Evolutionary conservation across 768 basidiomycete species (phyloP), one percentile per base, ranked within the genome.

Genomic region (Pleurotus tuber-regium): DNA sequence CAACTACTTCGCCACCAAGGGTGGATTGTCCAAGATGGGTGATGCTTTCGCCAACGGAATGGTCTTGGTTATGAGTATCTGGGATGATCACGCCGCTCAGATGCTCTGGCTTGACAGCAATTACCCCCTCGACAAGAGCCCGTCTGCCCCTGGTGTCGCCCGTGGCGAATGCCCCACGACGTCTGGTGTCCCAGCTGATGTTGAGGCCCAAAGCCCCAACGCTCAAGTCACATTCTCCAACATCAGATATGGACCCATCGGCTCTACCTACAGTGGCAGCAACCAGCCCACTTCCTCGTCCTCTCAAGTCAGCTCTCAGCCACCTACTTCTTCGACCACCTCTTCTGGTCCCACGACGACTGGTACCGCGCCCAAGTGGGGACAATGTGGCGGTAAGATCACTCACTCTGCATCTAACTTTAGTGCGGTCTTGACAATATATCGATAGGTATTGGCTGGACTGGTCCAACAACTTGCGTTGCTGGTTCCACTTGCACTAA

Each of bases 91-190:
- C 61, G 60, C 61, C 25, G 71, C 64, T 7, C 59, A 63, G 54
- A 73, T 74, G 72, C 65, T 70, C 55, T 74, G 72, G 63, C 68
- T 73, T 59, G 71, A 73, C 63, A 58, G 63, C 55, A 63, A 63
- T 63, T 70, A 65, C 62, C 70, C 61, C 21, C 51, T 52, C 40
- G 50, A 43, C 51, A 41, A 29, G 30, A 56, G 41, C 60, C 59
- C 62, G 43, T 57, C 63, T 41, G 11, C 38, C 24, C 60, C 57
- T 50, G 73, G 72, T 61, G 65, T 69, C 29, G 47, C 58, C n/a
- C 73, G 72, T 53, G 73, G 72, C 41, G 63, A 69, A 24, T 73
- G 72, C 64, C 57, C 70, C 9, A 69, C 70, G 25, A 63, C 65
- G 23, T 70, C 70, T 19, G 73, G 73, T 43, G 63, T 59, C 19